Evolutionary conservation across 306 rosid species (phyloP).

Genomic region (Quercus suber): DNA sequence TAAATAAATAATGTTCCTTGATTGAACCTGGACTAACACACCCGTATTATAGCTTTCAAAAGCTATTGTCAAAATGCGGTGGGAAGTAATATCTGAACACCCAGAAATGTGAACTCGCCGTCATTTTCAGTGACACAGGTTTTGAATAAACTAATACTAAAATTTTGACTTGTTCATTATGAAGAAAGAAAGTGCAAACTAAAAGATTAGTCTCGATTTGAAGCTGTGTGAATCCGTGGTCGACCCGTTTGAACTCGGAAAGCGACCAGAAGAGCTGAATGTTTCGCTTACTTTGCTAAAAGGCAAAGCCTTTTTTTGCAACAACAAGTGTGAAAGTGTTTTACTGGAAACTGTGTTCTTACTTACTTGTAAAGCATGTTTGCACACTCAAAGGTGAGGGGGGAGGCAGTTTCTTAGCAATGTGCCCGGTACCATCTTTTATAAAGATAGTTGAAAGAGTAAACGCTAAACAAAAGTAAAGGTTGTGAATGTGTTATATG

Average conservation of each 20-base stretch:
- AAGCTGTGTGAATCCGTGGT: conserved; percentile 12
- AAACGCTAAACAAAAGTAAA: background rate
- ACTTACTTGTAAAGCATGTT: background rate
- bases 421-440: background rate
- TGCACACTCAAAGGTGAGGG: background rate
- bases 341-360: background rate
- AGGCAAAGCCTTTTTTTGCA: background rate
- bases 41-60: no score
- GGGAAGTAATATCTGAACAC: conserved; percentile 11
- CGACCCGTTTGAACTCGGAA: background rate
- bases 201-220: background rate
- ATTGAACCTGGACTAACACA: no score
- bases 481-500: background rate
- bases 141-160: background rate
- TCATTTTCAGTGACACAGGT: background rate
- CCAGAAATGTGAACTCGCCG: background rate
- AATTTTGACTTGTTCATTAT: conserved; percentile 1
- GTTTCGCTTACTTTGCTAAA: background rate
- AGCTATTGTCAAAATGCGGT: no score
- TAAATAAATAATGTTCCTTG: no score
- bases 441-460: background rate
- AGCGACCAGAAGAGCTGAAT: background rate
- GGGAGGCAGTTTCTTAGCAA: background rate
- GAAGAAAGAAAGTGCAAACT: background rate
- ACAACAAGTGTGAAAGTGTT: background rate